A percentile compares a stretch with the other conserved stretches of the same genome.
Evolutionary conservation across 345 rosid genomes (phyloP).

Genomic region (Moringa oleifera): DNA sequence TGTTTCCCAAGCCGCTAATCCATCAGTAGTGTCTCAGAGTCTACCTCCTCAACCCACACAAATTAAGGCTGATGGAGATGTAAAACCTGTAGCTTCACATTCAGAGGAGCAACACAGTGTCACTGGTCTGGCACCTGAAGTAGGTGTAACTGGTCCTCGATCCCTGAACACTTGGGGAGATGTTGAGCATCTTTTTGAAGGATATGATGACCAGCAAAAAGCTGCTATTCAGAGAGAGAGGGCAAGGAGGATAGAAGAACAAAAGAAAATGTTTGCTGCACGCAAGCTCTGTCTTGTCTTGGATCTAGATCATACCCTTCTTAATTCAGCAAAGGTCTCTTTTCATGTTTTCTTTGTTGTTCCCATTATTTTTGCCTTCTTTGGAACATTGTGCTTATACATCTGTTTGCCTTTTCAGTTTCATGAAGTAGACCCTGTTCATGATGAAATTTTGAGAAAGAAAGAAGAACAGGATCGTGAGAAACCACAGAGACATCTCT

Average conservation of each 20-base stretch:
- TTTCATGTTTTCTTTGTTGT: slow-evolving; percentile 3
- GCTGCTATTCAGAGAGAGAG: slow-evolving; percentile 95
- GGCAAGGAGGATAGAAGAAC: slow-evolving; percentile 87
- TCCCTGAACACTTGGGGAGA: slow-evolving; percentile 77
- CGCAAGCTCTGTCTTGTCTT: slow-evolving; percentile 90
- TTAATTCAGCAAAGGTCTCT: slow-evolving; percentile 92
- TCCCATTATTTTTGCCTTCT: neutral
- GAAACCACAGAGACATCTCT: slow-evolving; percentile 77
- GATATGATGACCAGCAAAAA: slow-evolving; percentile 78
- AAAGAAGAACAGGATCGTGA: slow-evolving; percentile 97
- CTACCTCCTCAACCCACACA: slow-evolving; percentile 35
- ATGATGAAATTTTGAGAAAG: slow-evolving; percentile 78
- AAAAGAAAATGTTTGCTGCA: slow-evolving; percentile 87
- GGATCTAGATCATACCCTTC: slow-evolving; percentile 98
- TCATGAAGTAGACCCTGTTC: slow-evolving; percentile 74
- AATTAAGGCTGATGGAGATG: slow-evolving; percentile 32
- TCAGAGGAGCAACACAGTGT: slow-evolving; percentile 29
- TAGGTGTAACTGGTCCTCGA: slow-evolving; percentile 33
- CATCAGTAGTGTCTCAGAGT: slow-evolving; percentile 31
- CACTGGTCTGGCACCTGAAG: slow-evolving; percentile 32
- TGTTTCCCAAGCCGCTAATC: slow-evolving; percentile 45
- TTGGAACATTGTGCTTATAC: neutral
- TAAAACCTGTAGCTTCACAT: slow-evolving; percentile 26
- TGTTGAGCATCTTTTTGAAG: slow-evolving; percentile 86
- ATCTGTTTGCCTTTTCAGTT: slow-evolving; percentile 42